A percentile compares a stretch with the other conserved stretches of the same genome.
phyloP scores from a whole-genome alignment of 208 protist species.

The Trypanosoma lewisi region DNA sequence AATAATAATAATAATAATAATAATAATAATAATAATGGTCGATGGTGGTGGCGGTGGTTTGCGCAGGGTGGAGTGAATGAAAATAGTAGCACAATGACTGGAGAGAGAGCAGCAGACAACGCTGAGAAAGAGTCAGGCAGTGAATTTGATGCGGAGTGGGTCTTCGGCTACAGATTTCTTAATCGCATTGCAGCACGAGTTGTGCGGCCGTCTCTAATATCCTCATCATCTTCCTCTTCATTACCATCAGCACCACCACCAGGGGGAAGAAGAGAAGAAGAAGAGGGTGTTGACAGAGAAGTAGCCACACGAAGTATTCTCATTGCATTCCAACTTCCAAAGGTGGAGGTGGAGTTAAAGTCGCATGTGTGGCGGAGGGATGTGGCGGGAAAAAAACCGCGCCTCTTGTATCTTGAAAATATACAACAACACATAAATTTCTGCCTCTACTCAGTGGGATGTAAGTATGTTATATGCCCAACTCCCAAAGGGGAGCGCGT shows the following conservation, averaged over 20 bases:
- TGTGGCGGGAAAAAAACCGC: constrained; percentile 5
- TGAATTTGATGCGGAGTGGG: constrained; percentile 32
- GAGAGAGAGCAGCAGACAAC: background rate
- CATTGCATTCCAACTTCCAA: background rate
- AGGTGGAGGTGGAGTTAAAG: constrained; percentile 16
- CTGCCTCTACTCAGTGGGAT: background rate
- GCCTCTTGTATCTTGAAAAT: constrained; percentile 17
- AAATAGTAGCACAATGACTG: background rate
- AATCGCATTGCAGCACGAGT: background rate
- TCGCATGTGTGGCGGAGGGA: constrained; percentile 16
- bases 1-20: too few relatives aligned
- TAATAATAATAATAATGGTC: too few relatives aligned
- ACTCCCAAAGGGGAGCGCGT: constrained; percentile 31
- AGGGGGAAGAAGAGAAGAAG: too few relatives aligned
- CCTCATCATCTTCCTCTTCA: constrained; percentile 1
- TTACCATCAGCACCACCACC: background rate
- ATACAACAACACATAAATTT: constrained; percentile 10
- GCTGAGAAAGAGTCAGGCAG: background rate
- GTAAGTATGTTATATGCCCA: constrained; percentile 2
- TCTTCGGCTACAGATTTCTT: constrained; percentile 24
- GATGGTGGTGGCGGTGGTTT: constrained; percentile 28
- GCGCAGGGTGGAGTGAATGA: background rate
- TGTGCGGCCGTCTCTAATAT: background rate
- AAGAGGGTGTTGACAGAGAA: too few relatives aligned
- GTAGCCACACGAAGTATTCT: background rate